Evolutionary conservation across 345 rosid species (phyloP).

Genomic region (Ricinus communis): DNA sequence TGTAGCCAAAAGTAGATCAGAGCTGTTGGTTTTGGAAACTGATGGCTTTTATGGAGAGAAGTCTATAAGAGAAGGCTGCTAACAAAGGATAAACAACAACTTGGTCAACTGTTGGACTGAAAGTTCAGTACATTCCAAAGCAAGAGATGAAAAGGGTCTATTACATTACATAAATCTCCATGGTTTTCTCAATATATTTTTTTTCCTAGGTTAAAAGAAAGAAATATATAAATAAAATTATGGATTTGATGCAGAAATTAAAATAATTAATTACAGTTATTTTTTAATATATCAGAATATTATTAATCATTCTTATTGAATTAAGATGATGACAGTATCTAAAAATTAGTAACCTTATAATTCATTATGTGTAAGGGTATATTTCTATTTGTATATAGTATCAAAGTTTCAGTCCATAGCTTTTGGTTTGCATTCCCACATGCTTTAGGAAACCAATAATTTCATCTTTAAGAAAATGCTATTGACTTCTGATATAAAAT

Average conservation of each 20-base stretch:
- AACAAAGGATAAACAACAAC: background rate
- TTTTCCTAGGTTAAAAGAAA: too few relatives aligned
- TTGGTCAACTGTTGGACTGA: slow-evolving; percentile 16
- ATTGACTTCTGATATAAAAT: background rate
- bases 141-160: too few relatives aligned
- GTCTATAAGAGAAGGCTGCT: background rate
- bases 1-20: slow-evolving; percentile 18
- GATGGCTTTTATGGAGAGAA: slow-evolving; percentile 4
- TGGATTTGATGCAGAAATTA: background rate
- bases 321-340: too few relatives aligned
- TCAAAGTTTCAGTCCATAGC: background rate
- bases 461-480: background rate
- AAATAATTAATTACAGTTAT: background rate
- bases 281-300: too few relatives aligned
- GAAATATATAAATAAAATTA: too few relatives aligned
- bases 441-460: background rate
- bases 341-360: background rate
- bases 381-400: background rate
- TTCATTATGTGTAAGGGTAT: background rate
- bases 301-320: too few relatives aligned
- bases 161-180: too few relatives aligned
- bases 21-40: background rate
- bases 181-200: too few relatives aligned
- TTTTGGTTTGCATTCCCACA: background rate
- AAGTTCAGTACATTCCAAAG: background rate